phyloP scores from a whole-genome alignment of 805 yeast genomes.

The Pichia scutulata region DNA sequence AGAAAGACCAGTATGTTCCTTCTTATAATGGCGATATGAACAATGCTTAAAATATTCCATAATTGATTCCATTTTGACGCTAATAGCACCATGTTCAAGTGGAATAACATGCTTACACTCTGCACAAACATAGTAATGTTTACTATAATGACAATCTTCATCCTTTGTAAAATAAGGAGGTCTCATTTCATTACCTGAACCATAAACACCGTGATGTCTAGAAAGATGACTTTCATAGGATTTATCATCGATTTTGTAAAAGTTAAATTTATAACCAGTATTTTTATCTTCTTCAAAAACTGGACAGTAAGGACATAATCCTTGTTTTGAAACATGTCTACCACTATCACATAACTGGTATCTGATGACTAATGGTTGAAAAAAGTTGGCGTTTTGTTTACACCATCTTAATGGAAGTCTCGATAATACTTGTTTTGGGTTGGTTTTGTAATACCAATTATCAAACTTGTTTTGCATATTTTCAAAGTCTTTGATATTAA shows the following conservation, averaged over 20 bases:
- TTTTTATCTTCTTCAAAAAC: constrained; percentile 2
- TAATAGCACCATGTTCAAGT: not conserved
- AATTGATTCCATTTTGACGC: not conserved
- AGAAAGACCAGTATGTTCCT: not conserved
- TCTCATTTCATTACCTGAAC: constrained; percentile 25
- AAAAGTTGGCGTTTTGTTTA: constrained; percentile 7
- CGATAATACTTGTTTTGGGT: not conserved
- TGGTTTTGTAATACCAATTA: constrained; percentile 7
- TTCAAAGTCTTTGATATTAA: not conserved
- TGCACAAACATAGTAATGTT: not conserved
- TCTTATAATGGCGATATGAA: not conserved
- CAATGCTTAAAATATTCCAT: not conserved
- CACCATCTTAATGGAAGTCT: constrained; percentile 7
- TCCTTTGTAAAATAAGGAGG: constrained; percentile 14
- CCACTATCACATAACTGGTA: constrained; percentile 9
- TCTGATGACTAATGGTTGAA: constrained; percentile 18
- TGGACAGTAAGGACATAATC: constrained; percentile 28
- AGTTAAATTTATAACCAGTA: constrained; percentile 10
- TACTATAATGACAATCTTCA: not conserved
- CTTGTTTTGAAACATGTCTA: constrained; percentile 18
- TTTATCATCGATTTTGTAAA: constrained; percentile 21
- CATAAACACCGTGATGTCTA: constrained; percentile 27
- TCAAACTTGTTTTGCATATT: not conserved
- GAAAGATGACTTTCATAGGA: constrained; percentile 28
- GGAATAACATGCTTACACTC: not conserved